Conservation (phyloP, 495 filamentous ascomycete species). For the Podospora sp. region DNA sequence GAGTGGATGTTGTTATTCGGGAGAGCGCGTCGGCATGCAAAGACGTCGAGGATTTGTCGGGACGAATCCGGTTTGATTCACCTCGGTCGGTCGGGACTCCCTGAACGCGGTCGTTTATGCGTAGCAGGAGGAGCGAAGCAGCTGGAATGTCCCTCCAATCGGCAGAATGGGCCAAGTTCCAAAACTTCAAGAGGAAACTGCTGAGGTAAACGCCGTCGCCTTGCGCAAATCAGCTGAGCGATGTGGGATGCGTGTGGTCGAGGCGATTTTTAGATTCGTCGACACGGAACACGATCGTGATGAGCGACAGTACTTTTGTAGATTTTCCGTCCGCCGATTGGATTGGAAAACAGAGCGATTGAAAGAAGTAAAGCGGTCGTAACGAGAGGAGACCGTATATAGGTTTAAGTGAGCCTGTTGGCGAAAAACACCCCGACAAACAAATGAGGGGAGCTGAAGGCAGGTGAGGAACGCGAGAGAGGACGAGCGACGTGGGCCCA, state of each 20-base stretch:
- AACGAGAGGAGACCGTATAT: not conserved
- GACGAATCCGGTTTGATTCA: slow-evolving; percentile 29
- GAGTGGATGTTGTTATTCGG: slow-evolving; percentile 1
- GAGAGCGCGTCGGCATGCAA: slow-evolving; percentile 1
- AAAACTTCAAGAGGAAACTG: not conserved
- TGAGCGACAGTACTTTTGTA: not conserved
- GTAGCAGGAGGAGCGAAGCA: slow-evolving; percentile 6
- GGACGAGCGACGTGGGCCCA: not conserved
- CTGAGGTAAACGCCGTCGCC: not conserved
- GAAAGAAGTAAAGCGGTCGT: not conserved
- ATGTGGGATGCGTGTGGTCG: not conserved
- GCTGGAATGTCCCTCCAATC: slow-evolving; percentile 17
- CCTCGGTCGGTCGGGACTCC: slow-evolving; percentile 16
- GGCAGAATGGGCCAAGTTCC: slow-evolving; percentile 18
- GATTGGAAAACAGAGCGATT: not conserved
- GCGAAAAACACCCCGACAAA: not conserved
- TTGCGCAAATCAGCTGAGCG: not conserved
- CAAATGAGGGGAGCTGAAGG: not conserved
- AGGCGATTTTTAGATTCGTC: too few relatives aligned
- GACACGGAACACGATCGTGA: not conserved
- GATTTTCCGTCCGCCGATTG: not conserved
- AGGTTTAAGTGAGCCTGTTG: not conserved
- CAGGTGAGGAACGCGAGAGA: not conserved
- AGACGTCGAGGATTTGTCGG: slow-evolving; percentile 16
- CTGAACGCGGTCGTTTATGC: slow-evolving; percentile 24